Conservation (phyloP, 2,329 filamentous ascomycete species). For the Rutstroemia sp. region DNA sequence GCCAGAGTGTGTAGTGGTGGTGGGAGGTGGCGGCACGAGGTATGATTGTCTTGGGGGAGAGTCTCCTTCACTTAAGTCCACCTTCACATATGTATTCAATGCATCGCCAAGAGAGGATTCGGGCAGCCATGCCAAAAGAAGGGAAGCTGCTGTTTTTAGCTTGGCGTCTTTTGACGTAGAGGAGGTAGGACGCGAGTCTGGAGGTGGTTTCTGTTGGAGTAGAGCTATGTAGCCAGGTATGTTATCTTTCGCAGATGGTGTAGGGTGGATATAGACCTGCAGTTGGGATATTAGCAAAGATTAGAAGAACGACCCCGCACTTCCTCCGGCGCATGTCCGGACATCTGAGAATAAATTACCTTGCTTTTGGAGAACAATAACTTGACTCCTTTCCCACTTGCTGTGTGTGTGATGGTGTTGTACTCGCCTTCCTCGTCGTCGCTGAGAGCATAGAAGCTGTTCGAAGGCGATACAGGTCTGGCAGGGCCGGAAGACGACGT, state of each 20-base stretch:
- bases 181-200: slow-evolving; percentile 21
- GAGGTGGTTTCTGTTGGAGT: slow-evolving; percentile 71
- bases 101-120: slow-evolving; percentile 82
- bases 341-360: slow-evolving; percentile 37
- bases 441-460: slow-evolving; percentile 90
- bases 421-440: slow-evolving; percentile 96
- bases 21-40: slow-evolving; percentile 85
- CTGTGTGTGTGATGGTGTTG: slow-evolving; percentile 80
- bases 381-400: slow-evolving; percentile 78
- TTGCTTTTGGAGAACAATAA: slow-evolving; percentile 96
- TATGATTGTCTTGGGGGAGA: slow-evolving; percentile 79
- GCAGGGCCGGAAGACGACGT: slow-evolving; percentile 25
- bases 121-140: slow-evolving; percentile 88
- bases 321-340: background rate
- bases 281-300: slow-evolving; percentile 9
- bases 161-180: slow-evolving; percentile 35
- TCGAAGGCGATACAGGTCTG: slow-evolving; percentile 60
- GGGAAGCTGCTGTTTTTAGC: slow-evolving; percentile 54
- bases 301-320: slow-evolving; percentile 10
- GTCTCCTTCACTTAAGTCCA: slow-evolving; percentile 77
- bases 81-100: slow-evolving; percentile 87
- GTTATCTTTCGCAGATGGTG: slow-evolving; percentile 89
- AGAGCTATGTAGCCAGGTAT: slow-evolving; percentile 90
- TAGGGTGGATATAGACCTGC: slow-evolving; percentile 92
- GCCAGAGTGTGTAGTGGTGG: slow-evolving; percentile 66